Evolutionary conservation across 176 grass and related monocot genomes (phyloP).

Genomic region (Triticum turgidum): DNA sequence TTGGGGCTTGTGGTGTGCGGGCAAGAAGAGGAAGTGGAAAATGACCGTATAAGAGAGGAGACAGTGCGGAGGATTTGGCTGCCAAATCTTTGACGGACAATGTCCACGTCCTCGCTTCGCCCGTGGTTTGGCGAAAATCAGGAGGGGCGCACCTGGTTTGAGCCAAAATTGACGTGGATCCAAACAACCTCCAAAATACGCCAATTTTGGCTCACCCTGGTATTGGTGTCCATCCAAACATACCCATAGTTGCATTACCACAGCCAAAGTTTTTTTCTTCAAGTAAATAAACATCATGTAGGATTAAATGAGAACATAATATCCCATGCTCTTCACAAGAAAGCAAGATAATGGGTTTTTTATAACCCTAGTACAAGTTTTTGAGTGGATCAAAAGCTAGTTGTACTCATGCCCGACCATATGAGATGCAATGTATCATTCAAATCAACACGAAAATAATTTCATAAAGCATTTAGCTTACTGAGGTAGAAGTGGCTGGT

Average conservation of each 20-base stretch:
- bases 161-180: no score
- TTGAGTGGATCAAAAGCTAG: not conserved
- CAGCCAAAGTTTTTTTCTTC: not conserved
- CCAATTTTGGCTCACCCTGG: no score
- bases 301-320: not conserved
- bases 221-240: no score
- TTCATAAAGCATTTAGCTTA: not conserved
- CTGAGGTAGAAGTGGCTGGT: not conserved
- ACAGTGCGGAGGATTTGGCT: no score
- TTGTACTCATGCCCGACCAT: not conserved
- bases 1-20: no score
- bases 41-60: no score
- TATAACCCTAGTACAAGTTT: not conserved
- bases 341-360: not conserved
- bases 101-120: no score
- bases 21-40: no score
- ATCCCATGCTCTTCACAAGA: not conserved
- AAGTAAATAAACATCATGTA: not conserved
- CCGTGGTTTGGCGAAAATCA: no score
- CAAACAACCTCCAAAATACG: no score
- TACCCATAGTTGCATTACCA: not conserved
- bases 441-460: not conserved
- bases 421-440: constrained; percentile 17
- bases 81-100: no score
- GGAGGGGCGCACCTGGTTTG: no score